Conservation (phyloP, 2,329 filamentous ascomycete species). For the Neonectria neomacrospora region DNA sequence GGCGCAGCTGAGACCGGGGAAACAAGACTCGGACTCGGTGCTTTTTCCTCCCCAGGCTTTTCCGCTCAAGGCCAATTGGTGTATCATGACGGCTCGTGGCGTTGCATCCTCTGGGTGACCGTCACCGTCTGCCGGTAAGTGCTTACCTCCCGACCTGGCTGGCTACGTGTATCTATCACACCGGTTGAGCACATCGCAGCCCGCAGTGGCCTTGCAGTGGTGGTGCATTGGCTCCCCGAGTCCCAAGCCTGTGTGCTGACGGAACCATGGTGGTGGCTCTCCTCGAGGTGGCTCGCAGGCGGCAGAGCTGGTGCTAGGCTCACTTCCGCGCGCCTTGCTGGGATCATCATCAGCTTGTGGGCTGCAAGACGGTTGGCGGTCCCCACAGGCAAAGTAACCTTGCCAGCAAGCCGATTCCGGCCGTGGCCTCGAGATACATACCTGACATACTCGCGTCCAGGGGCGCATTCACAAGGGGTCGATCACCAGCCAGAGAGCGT, state of each 20-base stretch:
- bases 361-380: conserved; percentile 14
- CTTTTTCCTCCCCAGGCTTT: not conserved
- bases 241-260: conserved; percentile 16
- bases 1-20: conserved; percentile 27
- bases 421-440: conserved; percentile 13
- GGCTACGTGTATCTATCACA: conserved; percentile 42
- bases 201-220: conserved; percentile 33
- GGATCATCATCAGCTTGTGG: conserved; percentile 26
- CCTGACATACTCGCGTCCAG: not conserved
- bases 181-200: conserved; percentile 38
- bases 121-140: conserved; percentile 22
- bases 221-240: conserved; percentile 22
- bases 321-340: conserved; percentile 4
- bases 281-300: conserved; percentile 15
- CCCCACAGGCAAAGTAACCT: conserved; percentile 24
- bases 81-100: conserved; percentile 33
- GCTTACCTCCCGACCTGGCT: conserved; percentile 8
- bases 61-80: conserved; percentile 25
- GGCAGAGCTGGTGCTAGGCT: not conserved
- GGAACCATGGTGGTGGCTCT: conserved; percentile 17
- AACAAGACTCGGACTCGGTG: conserved; percentile 19
- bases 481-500: not conserved
- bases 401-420: conserved; percentile 19
- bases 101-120: conserved; percentile 27
- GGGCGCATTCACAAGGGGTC: conserved; percentile 6